Base-by-base conservation (phyloP, 164 flowering plant species). In the Tinospora cordifolia region DNA sequence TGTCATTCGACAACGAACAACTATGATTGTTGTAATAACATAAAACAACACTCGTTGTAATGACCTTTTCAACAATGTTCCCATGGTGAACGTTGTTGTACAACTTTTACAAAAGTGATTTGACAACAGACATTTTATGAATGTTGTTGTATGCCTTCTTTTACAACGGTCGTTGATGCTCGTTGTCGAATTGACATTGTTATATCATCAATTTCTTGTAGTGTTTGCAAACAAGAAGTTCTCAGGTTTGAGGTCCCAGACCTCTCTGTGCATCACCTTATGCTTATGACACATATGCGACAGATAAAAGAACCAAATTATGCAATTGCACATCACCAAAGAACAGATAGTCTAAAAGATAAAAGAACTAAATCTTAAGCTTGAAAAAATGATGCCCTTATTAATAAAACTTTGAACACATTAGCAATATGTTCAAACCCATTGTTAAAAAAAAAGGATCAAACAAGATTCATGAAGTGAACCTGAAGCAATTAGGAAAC, bases 201-300 rank as follows among this genome's bases (percentile, higher is more conserved):
- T n/a, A n/a, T n/a, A n/a, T n/a, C n/a, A n/a, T n/a, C n/a, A n/a
- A n/a, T n/a, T n/a, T n/a, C n/a, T n/a, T n/a, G n/a, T n/a, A n/a
- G n/a, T 90, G 84, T 91, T 88, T 2, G 77, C 95, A 83, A 89
- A 90, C 77, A 93, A 77, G 72, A 93, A 93, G 78, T 93, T 93
- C 79, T 93, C 98, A 8, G 98, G 98, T 71, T 93, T 93, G 51
- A 93, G 90, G 76, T 93, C 98, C 73, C 98, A 77, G 67, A n/a
- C n/a, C n/a, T n/a, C n/a, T n/a, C n/a, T n/a, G 36, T 93, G 98
- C 90, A 93, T 93, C 62, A 93, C 98, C 14, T 97, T 95, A 75
- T 93, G 88, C 80, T 87, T 86, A 79, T 93, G 98, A 76, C 98
- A 93, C 79, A 84, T 82, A 97, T 93, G 87, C 57, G 81, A 71